Evolutionary conservation across 2,329 filamentous ascomycete genomes (phyloP).

Genomic region (Setomelanomma holmii): DNA sequence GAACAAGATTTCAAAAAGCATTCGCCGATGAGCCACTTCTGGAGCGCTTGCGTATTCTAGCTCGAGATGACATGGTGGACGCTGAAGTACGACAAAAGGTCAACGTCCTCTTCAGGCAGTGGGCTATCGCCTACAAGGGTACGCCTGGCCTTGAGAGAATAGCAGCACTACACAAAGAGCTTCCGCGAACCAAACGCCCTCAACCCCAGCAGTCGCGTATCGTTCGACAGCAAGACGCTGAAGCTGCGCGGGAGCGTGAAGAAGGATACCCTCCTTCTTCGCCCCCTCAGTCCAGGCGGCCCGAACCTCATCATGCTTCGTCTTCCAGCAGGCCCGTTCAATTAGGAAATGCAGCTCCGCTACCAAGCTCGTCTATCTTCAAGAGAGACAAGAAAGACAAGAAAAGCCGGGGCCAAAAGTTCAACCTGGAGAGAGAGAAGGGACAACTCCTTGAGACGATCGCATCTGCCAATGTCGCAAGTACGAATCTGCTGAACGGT

Average conservation of each 20-base stretch:
- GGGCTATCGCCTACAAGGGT: slow-evolving; percentile 82
- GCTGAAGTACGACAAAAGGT: slow-evolving; percentile 87
- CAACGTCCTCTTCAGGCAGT: slow-evolving; percentile 82
- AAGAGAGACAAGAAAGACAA: slow-evolving; percentile 62
- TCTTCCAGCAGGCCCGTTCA: slow-evolving; percentile 39
- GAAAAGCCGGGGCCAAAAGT: slow-evolving; percentile 66
- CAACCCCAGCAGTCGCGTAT: slow-evolving; percentile 79
- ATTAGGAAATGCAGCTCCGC: slow-evolving; percentile 33
- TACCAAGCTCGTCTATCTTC: slow-evolving; percentile 61
- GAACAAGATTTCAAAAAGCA: slow-evolving; percentile 80
- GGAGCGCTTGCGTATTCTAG: slow-evolving; percentile 87
- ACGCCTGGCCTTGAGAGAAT: slow-evolving; percentile 82
- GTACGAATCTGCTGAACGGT: slow-evolving; percentile 88
- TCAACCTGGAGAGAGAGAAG: slow-evolving; percentile 88
- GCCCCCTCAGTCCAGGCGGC: slow-evolving; percentile 31
- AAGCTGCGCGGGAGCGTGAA: slow-evolving; percentile 72
- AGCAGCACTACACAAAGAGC: slow-evolving; percentile 76
- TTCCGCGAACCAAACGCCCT: slow-evolving; percentile 68
- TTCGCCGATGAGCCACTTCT: slow-evolving; percentile 92
- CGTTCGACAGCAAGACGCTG: slow-evolving; percentile 78
- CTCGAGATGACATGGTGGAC: slow-evolving; percentile 84
- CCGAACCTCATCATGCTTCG: slow-evolving; percentile 36
- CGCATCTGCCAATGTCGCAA: slow-evolving; percentile 85
- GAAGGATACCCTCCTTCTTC: slow-evolving; percentile 50
- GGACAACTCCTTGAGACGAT: slow-evolving; percentile 87